Conservation (phyloP, 352 stramenopile genomes). For the Phytophthora boehmeriae region DNA sequence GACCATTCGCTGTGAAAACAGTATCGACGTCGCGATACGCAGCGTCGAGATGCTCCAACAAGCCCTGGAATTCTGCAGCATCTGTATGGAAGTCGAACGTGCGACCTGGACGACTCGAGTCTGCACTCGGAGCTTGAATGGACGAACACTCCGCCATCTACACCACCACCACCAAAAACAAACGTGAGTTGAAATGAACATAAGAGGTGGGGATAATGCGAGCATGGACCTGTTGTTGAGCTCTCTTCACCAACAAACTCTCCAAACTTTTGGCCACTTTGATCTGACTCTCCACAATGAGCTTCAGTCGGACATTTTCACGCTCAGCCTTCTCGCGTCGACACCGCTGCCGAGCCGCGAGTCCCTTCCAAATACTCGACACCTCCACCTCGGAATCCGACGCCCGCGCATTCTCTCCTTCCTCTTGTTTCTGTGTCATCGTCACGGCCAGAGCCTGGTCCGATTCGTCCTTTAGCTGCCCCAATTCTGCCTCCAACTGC, state of each 20-base stretch:
- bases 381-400: slow-evolving; percentile 8
- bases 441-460: neutral
- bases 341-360: slow-evolving; percentile 19
- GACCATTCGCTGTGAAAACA: slow-evolving; percentile 32
- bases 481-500: neutral
- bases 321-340: slow-evolving; percentile 23
- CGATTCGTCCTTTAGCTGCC: neutral
- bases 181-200: too few relatives aligned
- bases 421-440: neutral
- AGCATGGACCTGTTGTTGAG: neutral
- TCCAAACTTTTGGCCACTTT: slow-evolving; percentile 36
- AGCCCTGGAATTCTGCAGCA: slow-evolving; percentile 12
- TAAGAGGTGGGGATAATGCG: too few relatives aligned
- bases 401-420: neutral
- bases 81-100: slow-evolving; percentile 18
- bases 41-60: slow-evolving; percentile 31
- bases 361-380: slow-evolving; percentile 24
- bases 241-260: slow-evolving; percentile 24
- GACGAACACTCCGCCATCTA: slow-evolving; percentile 19
- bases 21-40: slow-evolving; percentile 30
- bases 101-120: slow-evolving; percentile 7
- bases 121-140: slow-evolving; percentile 11
- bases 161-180: neutral
- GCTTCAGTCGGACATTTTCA: slow-evolving; percentile 25
- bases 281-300: slow-evolving; percentile 42